Conservation (phyloP, 768 basidiomycete genomes). For the Cystobasidium onofrii region DNA sequence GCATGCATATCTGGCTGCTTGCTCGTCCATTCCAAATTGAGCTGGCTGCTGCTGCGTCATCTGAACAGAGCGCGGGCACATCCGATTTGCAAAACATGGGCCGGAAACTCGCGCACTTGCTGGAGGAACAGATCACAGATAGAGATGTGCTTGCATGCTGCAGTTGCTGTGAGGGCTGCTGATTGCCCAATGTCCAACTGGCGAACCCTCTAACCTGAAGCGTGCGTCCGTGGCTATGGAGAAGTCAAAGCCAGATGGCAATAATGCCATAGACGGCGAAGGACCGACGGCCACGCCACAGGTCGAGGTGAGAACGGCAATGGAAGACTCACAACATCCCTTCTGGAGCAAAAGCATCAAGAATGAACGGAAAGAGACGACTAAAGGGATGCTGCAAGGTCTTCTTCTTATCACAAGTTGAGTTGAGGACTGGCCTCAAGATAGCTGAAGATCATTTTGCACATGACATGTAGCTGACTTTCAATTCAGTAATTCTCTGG, state of each 20-base stretch:
- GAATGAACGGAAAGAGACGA: constrained; percentile 10
- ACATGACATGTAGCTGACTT: not conserved
- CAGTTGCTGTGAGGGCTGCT: not conserved
- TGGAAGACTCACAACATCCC: not conserved
- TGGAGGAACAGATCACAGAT: not conserved
- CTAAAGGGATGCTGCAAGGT: not conserved
- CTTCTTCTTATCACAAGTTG: constrained; percentile 9
- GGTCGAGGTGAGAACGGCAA: not conserved
- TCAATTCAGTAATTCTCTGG: constrained; percentile 23
- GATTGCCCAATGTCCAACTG: not conserved
- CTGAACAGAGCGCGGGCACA: not conserved
- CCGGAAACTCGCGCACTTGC: not conserved
- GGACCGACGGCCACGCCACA: not conserved
- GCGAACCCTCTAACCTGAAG: not conserved
- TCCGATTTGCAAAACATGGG: not conserved
- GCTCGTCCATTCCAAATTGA: not conserved
- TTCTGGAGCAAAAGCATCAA: constrained; percentile 18
- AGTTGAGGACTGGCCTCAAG: not conserved
- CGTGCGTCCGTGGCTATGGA: not conserved
- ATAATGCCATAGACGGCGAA: not conserved
- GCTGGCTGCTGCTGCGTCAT: no score
- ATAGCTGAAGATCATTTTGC: not conserved
- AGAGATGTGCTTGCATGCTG: no score
- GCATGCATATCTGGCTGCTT: not conserved
- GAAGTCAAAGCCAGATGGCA: not conserved